Conservation (phyloP, 129 eudicot species). For the Artemisia annua region DNA sequence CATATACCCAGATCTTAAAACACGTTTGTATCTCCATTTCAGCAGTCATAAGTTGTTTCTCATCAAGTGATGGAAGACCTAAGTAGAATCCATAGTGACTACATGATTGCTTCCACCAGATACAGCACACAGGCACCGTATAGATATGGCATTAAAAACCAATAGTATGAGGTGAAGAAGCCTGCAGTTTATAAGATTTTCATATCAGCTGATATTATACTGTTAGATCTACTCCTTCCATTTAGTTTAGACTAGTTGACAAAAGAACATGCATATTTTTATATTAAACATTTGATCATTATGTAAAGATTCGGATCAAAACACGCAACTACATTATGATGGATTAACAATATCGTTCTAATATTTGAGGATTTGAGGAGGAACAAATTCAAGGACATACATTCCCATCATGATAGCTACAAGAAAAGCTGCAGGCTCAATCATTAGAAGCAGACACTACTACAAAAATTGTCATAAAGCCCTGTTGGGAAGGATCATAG, state of each 20-base stretch:
- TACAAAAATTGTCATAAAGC: too few relatives aligned
- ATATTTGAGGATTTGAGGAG: background rate
- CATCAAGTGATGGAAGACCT: background rate
- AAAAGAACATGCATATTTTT: background rate
- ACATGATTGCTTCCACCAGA: slow-evolving; percentile 61
- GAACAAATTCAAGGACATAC: slow-evolving; percentile 42
- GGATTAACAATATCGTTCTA: too few relatives aligned
- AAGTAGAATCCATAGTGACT: slow-evolving; percentile 7
- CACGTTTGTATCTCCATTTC: slow-evolving; percentile 18
- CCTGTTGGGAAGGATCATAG: too few relatives aligned
- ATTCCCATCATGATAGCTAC: slow-evolving; percentile 67
- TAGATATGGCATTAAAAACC: slow-evolving; percentile 62
- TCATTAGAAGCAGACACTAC: slow-evolving; percentile 78
- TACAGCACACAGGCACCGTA: slow-evolving; percentile 48
- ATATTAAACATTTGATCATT: background rate
- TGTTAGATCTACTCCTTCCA: background rate
- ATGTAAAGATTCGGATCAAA: background rate
- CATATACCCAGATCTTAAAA: slow-evolving; percentile 21
- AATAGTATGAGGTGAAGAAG: slow-evolving; percentile 63
- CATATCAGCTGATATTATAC: slow-evolving; percentile 17
- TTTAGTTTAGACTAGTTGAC: background rate
- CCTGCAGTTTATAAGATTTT: slow-evolving; percentile 44
- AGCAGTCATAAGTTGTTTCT: background rate
- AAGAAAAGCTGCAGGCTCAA: slow-evolving; percentile 73
- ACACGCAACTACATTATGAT: background rate